Percentiles rank a stretch among this genome's conserved stretches.
These are phyloP conservation scores for Ceratocystis smalleyi DNA, from an alignment of 2,329 filamentous ascomycete genomes.

Conservation along the genomic window DNA sequence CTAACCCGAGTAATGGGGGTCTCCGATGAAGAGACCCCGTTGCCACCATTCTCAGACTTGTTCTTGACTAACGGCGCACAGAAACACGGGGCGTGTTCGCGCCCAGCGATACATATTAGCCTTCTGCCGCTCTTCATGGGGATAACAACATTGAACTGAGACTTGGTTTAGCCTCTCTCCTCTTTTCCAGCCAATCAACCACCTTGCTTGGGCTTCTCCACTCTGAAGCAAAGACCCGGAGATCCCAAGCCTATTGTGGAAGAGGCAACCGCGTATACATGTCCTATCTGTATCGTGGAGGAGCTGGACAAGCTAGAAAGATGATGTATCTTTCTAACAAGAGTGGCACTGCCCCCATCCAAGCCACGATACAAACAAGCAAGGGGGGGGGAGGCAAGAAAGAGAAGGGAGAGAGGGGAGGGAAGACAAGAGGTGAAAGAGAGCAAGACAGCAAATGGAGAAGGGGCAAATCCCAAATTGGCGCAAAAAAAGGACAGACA, in stretches of 20 bases:
- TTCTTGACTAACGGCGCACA: background rate
- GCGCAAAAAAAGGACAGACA: background rate
- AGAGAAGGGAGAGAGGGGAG: background rate
- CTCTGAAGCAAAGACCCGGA: background rate
- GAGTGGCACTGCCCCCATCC: background rate
- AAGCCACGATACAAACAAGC: background rate
- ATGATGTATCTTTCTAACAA: background rate
- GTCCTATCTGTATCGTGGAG: background rate
- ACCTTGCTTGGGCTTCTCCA: background rate
- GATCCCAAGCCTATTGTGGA: background rate
- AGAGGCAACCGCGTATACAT: background rate
- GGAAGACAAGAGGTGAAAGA: background rate
- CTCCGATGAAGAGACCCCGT: background rate
- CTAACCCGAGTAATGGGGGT: conserved; percentile 14
- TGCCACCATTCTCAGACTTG: background rate
- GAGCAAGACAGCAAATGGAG: no score
- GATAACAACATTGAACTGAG: background rate
- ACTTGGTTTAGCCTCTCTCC: background rate
- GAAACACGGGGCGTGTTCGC: background rate
- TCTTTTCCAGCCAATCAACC: background rate
- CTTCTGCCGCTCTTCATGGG: background rate
- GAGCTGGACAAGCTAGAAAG: background rate
- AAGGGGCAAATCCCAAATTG: background rate
- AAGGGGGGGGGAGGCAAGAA: background rate
- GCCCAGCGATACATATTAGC: background rate